Percentiles rank a stretch among this genome's conserved stretches.
Conservation (phyloP, 805 yeast genomes). For the Ogataea paraovalis region DNA sequence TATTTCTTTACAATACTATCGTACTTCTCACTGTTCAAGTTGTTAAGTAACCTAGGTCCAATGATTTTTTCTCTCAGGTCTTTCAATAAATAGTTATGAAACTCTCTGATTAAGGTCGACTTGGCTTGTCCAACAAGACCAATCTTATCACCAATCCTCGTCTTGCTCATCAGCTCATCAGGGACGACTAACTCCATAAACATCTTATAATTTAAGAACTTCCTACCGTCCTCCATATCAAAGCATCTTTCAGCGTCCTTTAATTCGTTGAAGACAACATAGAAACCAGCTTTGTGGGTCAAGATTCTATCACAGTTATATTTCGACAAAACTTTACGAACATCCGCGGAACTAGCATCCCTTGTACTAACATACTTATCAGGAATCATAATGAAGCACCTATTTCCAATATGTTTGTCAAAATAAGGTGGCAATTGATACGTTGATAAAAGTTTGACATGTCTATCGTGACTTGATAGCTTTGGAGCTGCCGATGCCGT, state of each 20-base stretch:
- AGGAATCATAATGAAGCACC: conserved; percentile 56
- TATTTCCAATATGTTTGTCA: conserved; percentile 44
- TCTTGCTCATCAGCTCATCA: conserved; percentile 31
- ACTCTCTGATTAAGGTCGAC: conserved; percentile 54
- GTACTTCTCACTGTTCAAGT: conserved; percentile 54
- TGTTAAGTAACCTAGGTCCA: conserved; percentile 62
- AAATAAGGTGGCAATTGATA: conserved; percentile 45
- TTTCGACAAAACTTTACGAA: conserved; percentile 53
- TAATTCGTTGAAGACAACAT: conserved; percentile 59
- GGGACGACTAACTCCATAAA: conserved; percentile 59
- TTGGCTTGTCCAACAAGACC: conserved; percentile 56
- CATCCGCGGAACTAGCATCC: conserved; percentile 48
- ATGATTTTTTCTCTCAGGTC: conserved; percentile 72
- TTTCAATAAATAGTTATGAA: conserved; percentile 56
- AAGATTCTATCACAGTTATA: conserved; percentile 66
- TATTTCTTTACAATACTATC: conserved; percentile 43
- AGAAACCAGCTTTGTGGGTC: conserved; percentile 64
- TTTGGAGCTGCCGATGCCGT: conserved; percentile 9
- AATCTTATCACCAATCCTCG: conserved; percentile 26
- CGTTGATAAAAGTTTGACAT: conserved; percentile 25
- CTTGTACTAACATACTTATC: conserved; percentile 46
- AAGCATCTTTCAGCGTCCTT: conserved; percentile 59
- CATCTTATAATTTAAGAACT: conserved; percentile 43
- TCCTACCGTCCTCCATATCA: conserved; percentile 54
- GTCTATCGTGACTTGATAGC: conserved; percentile 30